Evolutionary conservation across 2,329 filamentous ascomycete genomes (phyloP).

Genomic region (Apiospora phragmitis): DNA sequence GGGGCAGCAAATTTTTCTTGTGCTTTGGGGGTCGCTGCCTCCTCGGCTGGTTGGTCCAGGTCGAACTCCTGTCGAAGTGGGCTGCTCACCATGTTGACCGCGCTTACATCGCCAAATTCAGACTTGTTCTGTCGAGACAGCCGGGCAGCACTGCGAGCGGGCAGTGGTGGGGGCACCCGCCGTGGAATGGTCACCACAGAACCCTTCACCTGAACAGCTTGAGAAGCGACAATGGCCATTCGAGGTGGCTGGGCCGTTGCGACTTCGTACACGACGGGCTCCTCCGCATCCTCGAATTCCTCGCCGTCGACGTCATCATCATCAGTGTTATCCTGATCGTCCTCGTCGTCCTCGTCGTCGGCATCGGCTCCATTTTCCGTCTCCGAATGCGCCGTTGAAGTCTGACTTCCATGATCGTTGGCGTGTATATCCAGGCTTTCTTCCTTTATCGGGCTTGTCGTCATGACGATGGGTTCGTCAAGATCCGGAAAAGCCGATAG

Average conservation of each 20-base stretch:
- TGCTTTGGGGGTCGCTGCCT: conserved; percentile 25
- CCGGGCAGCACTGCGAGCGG: conserved; percentile 73
- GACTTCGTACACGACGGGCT: conserved; percentile 70
- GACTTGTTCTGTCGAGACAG: conserved; percentile 48
- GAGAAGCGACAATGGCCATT: conserved; percentile 61
- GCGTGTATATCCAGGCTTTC: neutral
- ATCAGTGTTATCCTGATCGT: conserved; percentile 37
- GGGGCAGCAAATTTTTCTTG: conserved; percentile 14
- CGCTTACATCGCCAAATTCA: conserved; percentile 61
- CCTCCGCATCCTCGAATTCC: conserved; percentile 51
- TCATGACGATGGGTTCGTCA: conserved; percentile 28
- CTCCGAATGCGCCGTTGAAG: conserved; percentile 11
- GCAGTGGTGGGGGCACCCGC: conserved; percentile 74
- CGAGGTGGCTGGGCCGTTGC: conserved; percentile 56
- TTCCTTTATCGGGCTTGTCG: conserved; percentile 15
- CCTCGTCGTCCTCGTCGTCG: conserved; percentile 28
- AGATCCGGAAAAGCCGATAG: conserved; percentile 43
- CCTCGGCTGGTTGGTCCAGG: conserved; percentile 22
- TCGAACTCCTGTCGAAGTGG: conserved; percentile 52
- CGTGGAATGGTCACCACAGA: conserved; percentile 85
- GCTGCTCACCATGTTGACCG: conserved; percentile 45
- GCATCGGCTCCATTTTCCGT: conserved; percentile 25
- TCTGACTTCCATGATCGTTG: conserved; percentile 9
- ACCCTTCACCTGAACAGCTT: conserved; percentile 70
- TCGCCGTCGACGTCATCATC: conserved; percentile 46